phyloP scores from a whole-genome alignment of 768 basidiomycete species.

The Trametes cubensis region DNA sequence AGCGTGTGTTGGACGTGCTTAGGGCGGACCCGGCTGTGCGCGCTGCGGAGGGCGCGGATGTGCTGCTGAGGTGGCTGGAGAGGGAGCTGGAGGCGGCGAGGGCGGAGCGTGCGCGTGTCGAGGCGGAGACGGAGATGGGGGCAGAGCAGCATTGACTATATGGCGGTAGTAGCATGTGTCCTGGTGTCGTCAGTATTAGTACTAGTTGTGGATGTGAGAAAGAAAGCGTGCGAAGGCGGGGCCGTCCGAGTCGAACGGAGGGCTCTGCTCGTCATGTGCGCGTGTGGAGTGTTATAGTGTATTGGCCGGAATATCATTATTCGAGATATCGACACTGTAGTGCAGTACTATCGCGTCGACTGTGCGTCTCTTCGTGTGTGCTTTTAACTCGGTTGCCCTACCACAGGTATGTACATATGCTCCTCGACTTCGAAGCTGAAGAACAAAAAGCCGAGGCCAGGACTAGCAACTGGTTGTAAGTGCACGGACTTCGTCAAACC shows the following conservation, averaged over 20 bases:
- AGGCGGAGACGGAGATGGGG: slow-evolving; percentile 53
- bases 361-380: background rate
- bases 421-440: too few species aligned
- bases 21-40: slow-evolving; percentile 25
- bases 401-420: too few species aligned
- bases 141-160: slow-evolving; percentile 44
- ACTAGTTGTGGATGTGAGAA: too few species aligned
- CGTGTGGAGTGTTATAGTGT: background rate
- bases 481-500: too few species aligned
- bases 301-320: slow-evolving; percentile 4
- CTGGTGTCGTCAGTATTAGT: background rate
- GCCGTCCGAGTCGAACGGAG: background rate
- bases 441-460: too few species aligned
- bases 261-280: background rate
- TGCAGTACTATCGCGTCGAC: background rate
- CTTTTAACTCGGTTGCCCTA: too few species aligned
- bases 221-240: background rate
- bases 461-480: too few species aligned
- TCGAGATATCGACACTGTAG: background rate
- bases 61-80: slow-evolving; percentile 46
- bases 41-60: slow-evolving; percentile 18
- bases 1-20: slow-evolving; percentile 57
- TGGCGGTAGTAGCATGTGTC: slow-evolving; percentile 22
- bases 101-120: slow-evolving; percentile 57
- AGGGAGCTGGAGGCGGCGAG: slow-evolving; percentile 67